Base-by-base conservation (phyloP, 495 filamentous ascomycete genomes). In the Aspergillus asperescens region DNA sequence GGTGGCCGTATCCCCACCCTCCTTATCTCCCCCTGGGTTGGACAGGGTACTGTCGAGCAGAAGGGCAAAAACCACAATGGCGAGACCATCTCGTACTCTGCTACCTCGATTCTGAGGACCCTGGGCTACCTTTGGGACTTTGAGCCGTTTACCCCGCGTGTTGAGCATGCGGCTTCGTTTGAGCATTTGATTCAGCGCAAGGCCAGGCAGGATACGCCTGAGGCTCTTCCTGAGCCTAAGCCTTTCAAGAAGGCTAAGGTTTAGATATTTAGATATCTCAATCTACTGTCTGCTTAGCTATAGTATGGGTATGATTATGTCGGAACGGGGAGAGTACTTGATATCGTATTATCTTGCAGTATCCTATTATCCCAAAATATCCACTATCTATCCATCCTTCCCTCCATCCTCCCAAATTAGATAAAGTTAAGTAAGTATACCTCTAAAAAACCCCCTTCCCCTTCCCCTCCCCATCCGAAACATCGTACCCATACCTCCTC, bases 11-110 rank as follows among this genome's bases (percentile, higher is more conserved):
- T 78, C 15, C 76, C 75, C 0, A 77, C 76, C 3, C 44, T 76
- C n/a, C 57, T 79, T 1, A 75, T 77, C 55, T 78, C 75, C 1
- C 75, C 76, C 3, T 79, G 71, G 67, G 64, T 73, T 1, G 60
- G 39, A 2, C 71, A 73, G 59, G 74, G 70, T 0, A 19, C 57
- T 15, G 66, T 77, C n/a, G 73, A 80, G 68, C 64, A 77, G 49
- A 68, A 72, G 66, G 72, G 74, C 3, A 60, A 32, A 7, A 72
- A 73, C 44, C 51, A 53, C 0, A 48, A 62, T 12, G 67, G 69
- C 7, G 34, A 69, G 44, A 52, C 56, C 18, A 60, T 64, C 10
- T 67, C 67, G 7, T 75, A 75, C 54, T 68, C 66, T 28, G 69
- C 68, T 22, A 65, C 66, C 7, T 74, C 69, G 0, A 62, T 73